Conservation (phyloP, 306 rosid genomes). For the Cotoneaster glaucophyllus region DNA sequence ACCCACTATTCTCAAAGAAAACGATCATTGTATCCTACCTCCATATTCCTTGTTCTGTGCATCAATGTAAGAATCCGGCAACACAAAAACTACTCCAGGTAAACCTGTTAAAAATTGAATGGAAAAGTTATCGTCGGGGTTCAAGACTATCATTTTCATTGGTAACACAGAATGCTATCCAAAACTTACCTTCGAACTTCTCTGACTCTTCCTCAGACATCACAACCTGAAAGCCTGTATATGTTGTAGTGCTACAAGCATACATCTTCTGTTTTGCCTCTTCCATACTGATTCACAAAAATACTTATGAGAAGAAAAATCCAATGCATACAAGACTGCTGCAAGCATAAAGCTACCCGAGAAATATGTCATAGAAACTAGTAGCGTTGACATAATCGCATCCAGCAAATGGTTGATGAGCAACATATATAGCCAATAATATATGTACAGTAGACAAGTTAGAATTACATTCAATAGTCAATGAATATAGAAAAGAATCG, state of each 20-base stretch:
- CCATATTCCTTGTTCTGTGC: slow-evolving; percentile 79
- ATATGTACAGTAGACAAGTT: background rate
- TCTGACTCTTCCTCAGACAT: slow-evolving; percentile 81
- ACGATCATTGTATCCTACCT: slow-evolving; percentile 34
- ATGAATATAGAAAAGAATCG: background rate
- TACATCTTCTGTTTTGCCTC: slow-evolving; percentile 82
- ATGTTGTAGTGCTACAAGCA: slow-evolving; percentile 84
- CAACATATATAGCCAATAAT: background rate
- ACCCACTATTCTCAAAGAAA: background rate
- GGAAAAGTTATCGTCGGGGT: background rate
- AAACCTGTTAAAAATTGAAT: slow-evolving; percentile 34
- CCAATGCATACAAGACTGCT: background rate
- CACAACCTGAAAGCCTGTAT: slow-evolving; percentile 73
- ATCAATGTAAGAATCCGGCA: slow-evolving; percentile 82
- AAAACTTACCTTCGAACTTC: slow-evolving; percentile 56
- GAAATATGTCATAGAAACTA: background rate
- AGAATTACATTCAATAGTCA: background rate
- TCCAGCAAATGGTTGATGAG: background rate
- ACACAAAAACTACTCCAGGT: slow-evolving; percentile 70
- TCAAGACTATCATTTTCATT: background rate
- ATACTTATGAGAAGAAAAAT: background rate
- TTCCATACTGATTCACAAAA: slow-evolving; percentile 50
- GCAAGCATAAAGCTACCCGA: background rate
- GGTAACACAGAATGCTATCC: background rate
- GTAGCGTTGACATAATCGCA: background rate